phyloP scores from a whole-genome alignment of 2,329 filamentous ascomycete species.

The Pseudocercospora cruenta region DNA sequence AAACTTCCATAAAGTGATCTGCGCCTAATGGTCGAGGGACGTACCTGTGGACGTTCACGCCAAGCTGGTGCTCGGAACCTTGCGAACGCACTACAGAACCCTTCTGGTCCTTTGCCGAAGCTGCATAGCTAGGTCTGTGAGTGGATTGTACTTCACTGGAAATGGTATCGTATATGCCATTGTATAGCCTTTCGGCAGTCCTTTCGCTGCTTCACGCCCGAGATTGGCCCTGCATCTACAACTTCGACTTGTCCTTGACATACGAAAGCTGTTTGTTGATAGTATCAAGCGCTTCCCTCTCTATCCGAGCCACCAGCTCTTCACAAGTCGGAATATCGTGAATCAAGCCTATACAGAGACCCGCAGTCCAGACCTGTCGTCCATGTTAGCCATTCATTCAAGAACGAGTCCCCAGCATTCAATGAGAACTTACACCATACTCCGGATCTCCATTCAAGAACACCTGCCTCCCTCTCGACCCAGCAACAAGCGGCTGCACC shows the following conservation, averaged over 20 bases:
- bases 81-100: no score
- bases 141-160: no score
- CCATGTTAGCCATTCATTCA: constrained; percentile 39
- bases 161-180: no score
- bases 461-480: constrained; percentile 84
- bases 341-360: constrained; percentile 75
- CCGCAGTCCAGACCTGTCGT: constrained; percentile 87
- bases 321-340: constrained; percentile 53
- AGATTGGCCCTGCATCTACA: neutral
- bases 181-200: no score
- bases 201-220: no score
- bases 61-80: no score
- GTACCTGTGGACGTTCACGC: no score
- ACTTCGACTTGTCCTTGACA: constrained; percentile 21
- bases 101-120: no score
- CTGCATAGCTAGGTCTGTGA: no score
- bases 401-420: neutral
- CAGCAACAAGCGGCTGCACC: constrained; percentile 81
- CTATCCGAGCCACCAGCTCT: constrained; percentile 49
- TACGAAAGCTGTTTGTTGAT: constrained; percentile 39
- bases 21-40: no score
- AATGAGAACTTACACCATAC: constrained; percentile 68
- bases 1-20: no score
- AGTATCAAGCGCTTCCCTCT: constrained; percentile 48
- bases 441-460: constrained; percentile 92